A percentile compares a stretch with the other conserved stretches of the same genome.
These are phyloP conservation scores for Solanum hybrid DNA, from an alignment of 305 asterid species.

Conservation along the genomic window DNA sequence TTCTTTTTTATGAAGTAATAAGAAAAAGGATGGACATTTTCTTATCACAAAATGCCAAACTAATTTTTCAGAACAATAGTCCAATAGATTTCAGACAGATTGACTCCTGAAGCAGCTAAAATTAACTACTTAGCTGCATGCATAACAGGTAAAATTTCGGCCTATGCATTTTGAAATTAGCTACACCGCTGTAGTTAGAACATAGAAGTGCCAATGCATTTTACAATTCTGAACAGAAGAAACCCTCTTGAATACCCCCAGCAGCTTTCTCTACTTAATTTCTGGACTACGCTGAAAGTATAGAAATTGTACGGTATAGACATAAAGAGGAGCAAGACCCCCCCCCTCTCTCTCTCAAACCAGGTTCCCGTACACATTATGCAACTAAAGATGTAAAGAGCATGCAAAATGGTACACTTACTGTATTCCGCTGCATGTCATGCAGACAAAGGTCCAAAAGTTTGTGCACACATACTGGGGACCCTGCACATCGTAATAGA, in stretches of 20 bases:
- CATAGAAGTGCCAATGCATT: neutral
- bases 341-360: neutral
- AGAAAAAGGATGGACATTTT: neutral
- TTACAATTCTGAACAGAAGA: neutral
- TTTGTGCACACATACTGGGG: slow-evolving; percentile 90
- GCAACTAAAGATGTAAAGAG: neutral
- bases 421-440: slow-evolving; percentile 92
- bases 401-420: slow-evolving; percentile 22
- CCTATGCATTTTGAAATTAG: neutral
- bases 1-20: neutral
- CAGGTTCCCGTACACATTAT: neutral
- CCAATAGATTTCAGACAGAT: neutral
- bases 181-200: neutral
- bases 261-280: neutral
- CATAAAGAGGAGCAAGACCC: neutral
- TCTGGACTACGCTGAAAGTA: neutral
- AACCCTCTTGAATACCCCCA: neutral
- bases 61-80: neutral
- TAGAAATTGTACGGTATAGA: neutral
- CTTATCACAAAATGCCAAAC: neutral
- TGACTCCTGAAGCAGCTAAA: neutral
- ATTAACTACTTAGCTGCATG: neutral
- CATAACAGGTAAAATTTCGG: neutral
- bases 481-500: slow-evolving; percentile 41
- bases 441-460: slow-evolving; percentile 89